Evolutionary conservation across 2,329 filamentous ascomycete genomes (phyloP).

Genomic region (Microcera coccophila): DNA sequence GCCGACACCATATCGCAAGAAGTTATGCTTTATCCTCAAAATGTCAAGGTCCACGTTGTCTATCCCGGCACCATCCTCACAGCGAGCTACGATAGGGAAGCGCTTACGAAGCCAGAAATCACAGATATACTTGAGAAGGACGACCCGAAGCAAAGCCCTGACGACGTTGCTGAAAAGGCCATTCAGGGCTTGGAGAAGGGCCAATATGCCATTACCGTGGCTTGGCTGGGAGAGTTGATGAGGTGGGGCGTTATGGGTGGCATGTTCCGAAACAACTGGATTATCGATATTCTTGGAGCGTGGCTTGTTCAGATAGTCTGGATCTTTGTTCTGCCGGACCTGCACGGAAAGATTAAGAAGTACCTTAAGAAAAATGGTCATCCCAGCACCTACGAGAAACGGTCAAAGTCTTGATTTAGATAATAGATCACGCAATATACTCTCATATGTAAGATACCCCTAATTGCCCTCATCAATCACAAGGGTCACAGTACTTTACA

Average conservation of each 20-base stretch:
- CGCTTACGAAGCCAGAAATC: constrained; percentile 72
- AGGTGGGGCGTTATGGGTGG: constrained; percentile 57
- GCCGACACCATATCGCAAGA: constrained; percentile 83
- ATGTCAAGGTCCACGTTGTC: constrained; percentile 76
- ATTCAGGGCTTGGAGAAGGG: constrained; percentile 76
- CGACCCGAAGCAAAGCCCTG: constrained; percentile 76
- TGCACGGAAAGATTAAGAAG: constrained; percentile 55
- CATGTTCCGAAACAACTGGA: constrained; percentile 54
- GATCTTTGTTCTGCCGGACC: constrained; percentile 54
- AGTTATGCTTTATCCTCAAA: constrained; percentile 77
- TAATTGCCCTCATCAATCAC: too few relatives aligned
- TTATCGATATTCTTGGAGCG: constrained; percentile 56
- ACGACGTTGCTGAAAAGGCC: constrained; percentile 67
- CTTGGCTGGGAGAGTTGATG: constrained; percentile 68
- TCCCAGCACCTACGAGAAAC: constrained; percentile 46
- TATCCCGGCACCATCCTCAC: constrained; percentile 79
- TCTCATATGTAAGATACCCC: too few relatives aligned
- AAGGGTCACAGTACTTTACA: too few relatives aligned
- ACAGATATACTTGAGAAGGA: constrained; percentile 75
- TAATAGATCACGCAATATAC: too few relatives aligned
- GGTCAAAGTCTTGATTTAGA: constrained; percentile 16
- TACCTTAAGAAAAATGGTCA: constrained; percentile 58
- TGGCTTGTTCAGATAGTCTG: constrained; percentile 53
- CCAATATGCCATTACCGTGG: constrained; percentile 74
- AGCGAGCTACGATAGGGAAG: constrained; percentile 72